Percentiles rank a stretch among this genome's conserved stretches.
Conservation (phyloP, 169 alveolate genomes). For the Plasmodium gonderi region DNA sequence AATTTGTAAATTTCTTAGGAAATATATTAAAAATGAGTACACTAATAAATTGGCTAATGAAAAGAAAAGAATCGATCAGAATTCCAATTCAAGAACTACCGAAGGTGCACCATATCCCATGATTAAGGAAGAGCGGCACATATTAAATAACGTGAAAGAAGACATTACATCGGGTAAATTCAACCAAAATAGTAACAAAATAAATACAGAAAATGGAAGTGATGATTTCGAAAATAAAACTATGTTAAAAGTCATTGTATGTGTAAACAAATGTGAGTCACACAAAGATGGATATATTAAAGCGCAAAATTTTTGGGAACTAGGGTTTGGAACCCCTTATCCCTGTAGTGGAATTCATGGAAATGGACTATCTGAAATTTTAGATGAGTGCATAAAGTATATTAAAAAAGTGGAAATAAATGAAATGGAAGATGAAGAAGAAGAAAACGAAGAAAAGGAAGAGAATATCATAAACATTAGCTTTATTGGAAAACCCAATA, state of each 20-base stretch:
- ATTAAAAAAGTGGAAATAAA: conserved; percentile 51
- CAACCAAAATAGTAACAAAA: background rate
- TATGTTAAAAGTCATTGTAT: conserved; percentile 68
- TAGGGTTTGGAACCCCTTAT: conserved; percentile 84
- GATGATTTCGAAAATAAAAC: background rate
- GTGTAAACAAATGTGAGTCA: conserved; percentile 86
- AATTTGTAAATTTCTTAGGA: conserved; percentile 74
- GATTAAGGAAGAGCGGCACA: no score
- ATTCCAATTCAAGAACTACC: no score
- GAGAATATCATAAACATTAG: conserved; percentile 9
- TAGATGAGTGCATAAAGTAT: conserved; percentile 75
- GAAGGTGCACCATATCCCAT: no score
- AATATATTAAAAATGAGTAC: conserved; percentile 33
- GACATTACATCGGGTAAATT: no score
- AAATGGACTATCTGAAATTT: conserved; percentile 82
- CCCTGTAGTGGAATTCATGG: conserved; percentile 87
- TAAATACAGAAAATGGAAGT: background rate
- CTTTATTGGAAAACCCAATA: conserved; percentile 79
- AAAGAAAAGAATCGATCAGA: conserved; percentile 6
- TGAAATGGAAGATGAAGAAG: conserved; percentile 65
- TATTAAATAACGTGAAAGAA: background rate
- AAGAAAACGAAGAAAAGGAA: conserved; percentile 60
- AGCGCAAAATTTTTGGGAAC: conserved; percentile 85
- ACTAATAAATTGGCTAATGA: background rate
- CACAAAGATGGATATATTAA: conserved; percentile 79